phyloP scores from a whole-genome alignment of 352 stramenopile genomes.

The Bremia lactucae region DNA sequence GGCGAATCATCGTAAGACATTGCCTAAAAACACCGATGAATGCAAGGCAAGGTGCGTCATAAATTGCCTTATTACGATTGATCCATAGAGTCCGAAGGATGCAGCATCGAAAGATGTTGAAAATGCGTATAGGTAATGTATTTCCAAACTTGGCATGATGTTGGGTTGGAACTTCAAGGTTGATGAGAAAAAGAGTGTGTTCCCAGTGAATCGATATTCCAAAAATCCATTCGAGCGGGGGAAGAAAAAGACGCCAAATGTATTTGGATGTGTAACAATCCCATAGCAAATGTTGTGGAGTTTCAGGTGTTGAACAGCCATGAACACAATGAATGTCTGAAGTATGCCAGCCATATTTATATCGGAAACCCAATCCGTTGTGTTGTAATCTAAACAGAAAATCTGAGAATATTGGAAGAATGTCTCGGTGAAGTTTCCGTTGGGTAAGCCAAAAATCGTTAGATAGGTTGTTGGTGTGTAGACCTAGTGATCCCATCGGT shows the following conservation, averaged over 20 bases:
- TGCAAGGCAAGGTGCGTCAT: not conserved
- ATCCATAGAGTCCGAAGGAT: constrained; percentile 8
- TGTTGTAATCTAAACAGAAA: constrained; percentile 4
- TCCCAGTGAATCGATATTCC: not conserved
- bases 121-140: not conserved
- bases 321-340: not conserved
- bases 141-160: not conserved
- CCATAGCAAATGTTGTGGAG: not conserved
- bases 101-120: constrained; percentile 2
- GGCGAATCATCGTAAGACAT: constrained; percentile 1
- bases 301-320: not conserved
- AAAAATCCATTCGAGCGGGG: not conserved
- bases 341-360: constrained; percentile 2
- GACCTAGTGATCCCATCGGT: not conserved
- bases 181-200: not conserved
- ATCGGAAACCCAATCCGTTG: constrained; percentile 2
- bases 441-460: not conserved
- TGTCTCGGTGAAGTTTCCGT: not conserved
- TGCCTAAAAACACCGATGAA: no score
- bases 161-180: not conserved
- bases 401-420: not conserved
- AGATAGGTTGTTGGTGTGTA: not conserved
- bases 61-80: constrained; percentile 8
- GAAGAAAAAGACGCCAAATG: not conserved
- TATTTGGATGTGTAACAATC: not conserved